Conservation (phyloP, 164 flowering plant species). For the Dillenia turbinata region DNA sequence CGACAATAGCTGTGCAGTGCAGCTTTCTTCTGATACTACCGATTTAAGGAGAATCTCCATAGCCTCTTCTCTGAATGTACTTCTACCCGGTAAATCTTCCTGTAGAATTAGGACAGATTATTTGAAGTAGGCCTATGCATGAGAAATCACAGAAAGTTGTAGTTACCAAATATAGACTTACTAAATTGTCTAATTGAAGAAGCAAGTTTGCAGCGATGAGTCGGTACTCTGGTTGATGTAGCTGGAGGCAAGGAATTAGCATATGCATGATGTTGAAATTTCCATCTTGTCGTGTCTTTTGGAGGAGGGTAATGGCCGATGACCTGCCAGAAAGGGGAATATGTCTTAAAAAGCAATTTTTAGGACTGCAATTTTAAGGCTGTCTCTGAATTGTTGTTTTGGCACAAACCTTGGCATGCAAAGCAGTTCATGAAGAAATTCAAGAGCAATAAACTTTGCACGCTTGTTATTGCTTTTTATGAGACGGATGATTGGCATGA, state of each 20-base stretch:
- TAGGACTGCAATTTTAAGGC: background rate
- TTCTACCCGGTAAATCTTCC: slow-evolving; percentile 48
- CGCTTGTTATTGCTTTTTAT: slow-evolving; percentile 42
- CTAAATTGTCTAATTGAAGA: slow-evolving; percentile 64
- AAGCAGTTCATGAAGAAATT: slow-evolving; percentile 65
- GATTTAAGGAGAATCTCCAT: slow-evolving; percentile 48
- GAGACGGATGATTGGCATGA: slow-evolving; percentile 48
- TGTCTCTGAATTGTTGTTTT: background rate
- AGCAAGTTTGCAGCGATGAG: slow-evolving; percentile 65
- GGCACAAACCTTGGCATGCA: slow-evolving; percentile 57
- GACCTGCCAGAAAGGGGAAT: slow-evolving; percentile 37
- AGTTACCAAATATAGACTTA: slow-evolving; percentile 13
- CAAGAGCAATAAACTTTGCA: slow-evolving; percentile 46
- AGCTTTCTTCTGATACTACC: slow-evolving; percentile 39
- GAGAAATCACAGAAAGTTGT: background rate
- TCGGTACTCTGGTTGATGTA: slow-evolving; percentile 37
- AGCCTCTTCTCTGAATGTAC: slow-evolving; percentile 51
- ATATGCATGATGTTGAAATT: slow-evolving; percentile 28
- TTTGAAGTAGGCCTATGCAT: background rate
- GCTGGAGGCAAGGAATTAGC: slow-evolving; percentile 37
- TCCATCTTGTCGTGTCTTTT: slow-evolving; percentile 43
- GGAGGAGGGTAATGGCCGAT: slow-evolving; percentile 45
- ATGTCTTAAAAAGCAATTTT: background rate
- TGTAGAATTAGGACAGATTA: slow-evolving; percentile 17
- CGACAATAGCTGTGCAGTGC: slow-evolving; percentile 38